Conservation (phyloP, 1,284 basidiomycete genomes). For the Fistulina hepatica region DNA sequence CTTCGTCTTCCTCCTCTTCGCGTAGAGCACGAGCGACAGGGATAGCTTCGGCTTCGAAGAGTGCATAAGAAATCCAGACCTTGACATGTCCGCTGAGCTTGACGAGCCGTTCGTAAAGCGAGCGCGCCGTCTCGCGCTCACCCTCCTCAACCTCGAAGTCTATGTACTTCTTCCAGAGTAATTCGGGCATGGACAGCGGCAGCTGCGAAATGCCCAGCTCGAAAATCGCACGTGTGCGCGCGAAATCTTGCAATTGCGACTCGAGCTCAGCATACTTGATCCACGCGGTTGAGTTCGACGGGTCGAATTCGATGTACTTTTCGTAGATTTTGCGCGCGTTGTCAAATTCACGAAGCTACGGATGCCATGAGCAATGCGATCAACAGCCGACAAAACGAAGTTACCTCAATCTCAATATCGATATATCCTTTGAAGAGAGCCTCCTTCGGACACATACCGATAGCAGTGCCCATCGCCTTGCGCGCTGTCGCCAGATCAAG, state of each 20-base stretch:
- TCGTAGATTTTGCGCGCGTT: slow-evolving; percentile 87
- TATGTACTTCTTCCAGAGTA: slow-evolving; percentile 97
- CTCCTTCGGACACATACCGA: slow-evolving; percentile 96
- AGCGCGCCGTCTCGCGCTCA: slow-evolving; percentile 75
- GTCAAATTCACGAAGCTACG: slow-evolving; percentile 88
- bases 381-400: slow-evolving; percentile 16
- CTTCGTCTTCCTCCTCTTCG: slow-evolving; percentile 71
- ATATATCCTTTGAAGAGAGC: slow-evolving; percentile 91
- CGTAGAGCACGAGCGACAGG: slow-evolving; percentile 53
- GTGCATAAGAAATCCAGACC: slow-evolving; percentile 75
- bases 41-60: slow-evolving; percentile 65
- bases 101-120: slow-evolving; percentile 86
- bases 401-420: slow-evolving; percentile 80
- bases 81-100: slow-evolving; percentile 90
- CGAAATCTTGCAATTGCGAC: slow-evolving; percentile 82
- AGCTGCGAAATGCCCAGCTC: slow-evolving; percentile 89
- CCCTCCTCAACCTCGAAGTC: slow-evolving; percentile 95
- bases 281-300: slow-evolving; percentile 88
- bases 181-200: slow-evolving; percentile 94
- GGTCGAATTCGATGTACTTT: slow-evolving; percentile 89
- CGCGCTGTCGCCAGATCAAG: slow-evolving; percentile 79
- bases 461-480: slow-evolving; percentile 82
- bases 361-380: slow-evolving; percentile 9
- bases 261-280: slow-evolving; percentile 97
- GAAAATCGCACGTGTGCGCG: slow-evolving; percentile 90